phyloP scores from a whole-genome alignment of 2,329 filamentous ascomycete species.

The Ambrosiella xylebori region DNA sequence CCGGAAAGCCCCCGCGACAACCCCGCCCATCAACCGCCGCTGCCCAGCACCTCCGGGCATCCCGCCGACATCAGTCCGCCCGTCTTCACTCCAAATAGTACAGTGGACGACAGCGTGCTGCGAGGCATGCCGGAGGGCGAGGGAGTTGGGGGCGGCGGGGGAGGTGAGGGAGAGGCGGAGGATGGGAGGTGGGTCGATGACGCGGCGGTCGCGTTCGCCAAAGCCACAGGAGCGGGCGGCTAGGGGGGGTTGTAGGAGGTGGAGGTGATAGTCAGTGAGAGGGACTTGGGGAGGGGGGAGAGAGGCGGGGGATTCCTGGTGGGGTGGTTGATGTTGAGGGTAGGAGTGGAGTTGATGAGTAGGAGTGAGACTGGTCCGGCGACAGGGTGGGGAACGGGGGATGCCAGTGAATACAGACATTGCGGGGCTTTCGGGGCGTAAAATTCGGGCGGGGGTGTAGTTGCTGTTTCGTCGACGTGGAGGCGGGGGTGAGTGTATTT shows the following conservation, averaged over 20 bases:
- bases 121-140: not conserved
- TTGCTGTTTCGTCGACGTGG: not conserved
- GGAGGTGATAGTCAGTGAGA: conserved; percentile 27
- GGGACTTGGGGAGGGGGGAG: not conserved
- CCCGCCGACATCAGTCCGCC: conserved; percentile 48
- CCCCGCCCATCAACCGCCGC: conserved; percentile 60
- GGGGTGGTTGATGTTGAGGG: not conserved
- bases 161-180: conserved; percentile 43
- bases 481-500: not conserved
- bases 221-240: conserved; percentile 70
- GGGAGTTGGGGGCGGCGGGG: conserved; percentile 20
- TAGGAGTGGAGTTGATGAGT: not conserved
- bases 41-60: conserved; percentile 58
- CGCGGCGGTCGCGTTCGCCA: conserved; percentile 63
- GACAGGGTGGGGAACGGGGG: not conserved
- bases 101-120: conserved; percentile 59
- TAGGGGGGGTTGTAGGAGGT: conserved; percentile 58
- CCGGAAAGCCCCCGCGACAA: conserved; percentile 61
- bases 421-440: not conserved
- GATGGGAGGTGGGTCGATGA: conserved; percentile 72
- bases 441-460: not conserved
- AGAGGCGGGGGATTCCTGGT: not conserved
- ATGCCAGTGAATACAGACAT: not conserved
- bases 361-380: not conserved
- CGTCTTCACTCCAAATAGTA: conserved; percentile 54